Evolutionary conservation across 2,329 filamentous ascomycete genomes (phyloP).

Genomic region (Hortaea sp.): DNA sequence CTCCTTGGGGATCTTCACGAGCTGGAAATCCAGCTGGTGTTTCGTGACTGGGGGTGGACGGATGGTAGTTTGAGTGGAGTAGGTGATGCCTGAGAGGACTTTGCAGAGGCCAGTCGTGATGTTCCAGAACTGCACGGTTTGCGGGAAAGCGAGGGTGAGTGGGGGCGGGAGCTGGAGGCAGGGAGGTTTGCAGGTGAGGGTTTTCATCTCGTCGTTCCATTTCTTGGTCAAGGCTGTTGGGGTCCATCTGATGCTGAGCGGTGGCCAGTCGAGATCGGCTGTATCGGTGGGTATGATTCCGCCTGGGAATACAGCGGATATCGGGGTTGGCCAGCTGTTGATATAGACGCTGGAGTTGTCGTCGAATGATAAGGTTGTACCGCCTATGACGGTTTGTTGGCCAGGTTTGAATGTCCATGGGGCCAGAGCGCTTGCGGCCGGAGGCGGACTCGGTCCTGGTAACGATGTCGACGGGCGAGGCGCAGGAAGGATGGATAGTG

Average conservation of each 20-base stretch:
- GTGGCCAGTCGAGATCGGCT: not conserved
- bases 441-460: too few relatives aligned
- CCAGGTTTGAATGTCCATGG: not conserved
- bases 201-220: not conserved
- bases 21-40: not conserved
- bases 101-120: not conserved
- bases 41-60: not conserved
- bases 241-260: not conserved
- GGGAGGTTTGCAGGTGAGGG: not conserved
- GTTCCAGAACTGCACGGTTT: not conserved
- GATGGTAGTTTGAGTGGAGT: not conserved
- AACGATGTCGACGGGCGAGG: too few relatives aligned
- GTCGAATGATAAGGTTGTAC: not conserved
- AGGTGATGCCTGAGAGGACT: not conserved
- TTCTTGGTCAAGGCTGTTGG: not conserved
- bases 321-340: not conserved
- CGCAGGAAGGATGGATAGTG: too few relatives aligned
- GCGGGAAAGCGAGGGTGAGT: not conserved
- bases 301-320: not conserved
- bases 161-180: too few relatives aligned
- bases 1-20: not conserved
- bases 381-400: not conserved
- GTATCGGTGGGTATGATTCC: too few relatives aligned
- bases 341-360: not conserved
- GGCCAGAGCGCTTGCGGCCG: too few relatives aligned